Base-by-base conservation (phyloP, 345 rosid genomes). In the Durio zibethinus region DNA sequence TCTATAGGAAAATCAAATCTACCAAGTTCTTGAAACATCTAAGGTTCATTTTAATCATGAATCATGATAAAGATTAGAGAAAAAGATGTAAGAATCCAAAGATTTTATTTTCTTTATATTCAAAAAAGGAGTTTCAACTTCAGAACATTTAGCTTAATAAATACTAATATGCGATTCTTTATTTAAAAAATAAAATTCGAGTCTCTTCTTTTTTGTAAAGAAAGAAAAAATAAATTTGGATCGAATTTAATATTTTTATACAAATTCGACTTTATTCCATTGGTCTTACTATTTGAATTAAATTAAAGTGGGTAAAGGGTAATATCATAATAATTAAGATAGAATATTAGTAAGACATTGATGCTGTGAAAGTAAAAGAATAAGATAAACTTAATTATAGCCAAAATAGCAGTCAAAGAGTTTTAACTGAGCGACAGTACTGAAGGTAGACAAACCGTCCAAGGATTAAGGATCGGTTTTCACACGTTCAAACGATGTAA, bases 381-480 rank as follows among this genome's bases (percentile, higher is more conserved):
- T 53, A n/a, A 53, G 59, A 14, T 38, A 40, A 66, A 65, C 5
- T 25, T 68, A n/a, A n/a, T n/a, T n/a, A 15, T 75, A 9, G 33
- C 61, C 79, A 27, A 76, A 76, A 76, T 27, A 65, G 16, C 3
- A 27, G 74, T 77, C 65, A 66, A 77, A 8, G 64, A 31, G 31
- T 14, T 33, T 40, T 53, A 9, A 40, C 16, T 2, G 23, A 33
- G 59, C 12, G 10, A 14, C 11, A 40, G 25, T 7, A 3, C 45
- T 33, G 25, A 27, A 54, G 16, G 35, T 11, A 16, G 68, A 69
- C 75, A 69, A 50, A 54, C 38, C 27, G 66, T 14, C 73, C 64
- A 54, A 69, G 75, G 57, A 57, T 68, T 47, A n/a, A 2, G 79
- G 73, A 73, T 64, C 36, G 62, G 47, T 76, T 66, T 73, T 54